Conservation (phyloP, 345 rosid species). For the Gossypium stocksii region DNA sequence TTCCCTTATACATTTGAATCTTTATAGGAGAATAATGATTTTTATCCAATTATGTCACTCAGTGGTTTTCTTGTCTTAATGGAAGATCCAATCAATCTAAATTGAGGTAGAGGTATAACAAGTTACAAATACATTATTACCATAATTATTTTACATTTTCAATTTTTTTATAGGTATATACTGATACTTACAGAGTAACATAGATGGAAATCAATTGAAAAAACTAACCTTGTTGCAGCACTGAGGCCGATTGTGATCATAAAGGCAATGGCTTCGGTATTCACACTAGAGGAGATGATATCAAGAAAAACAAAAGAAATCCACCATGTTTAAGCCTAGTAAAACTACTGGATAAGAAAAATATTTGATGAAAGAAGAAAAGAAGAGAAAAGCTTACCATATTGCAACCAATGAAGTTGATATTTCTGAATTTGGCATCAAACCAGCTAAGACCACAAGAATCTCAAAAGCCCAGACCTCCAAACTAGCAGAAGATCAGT, state of each 20-base stretch:
- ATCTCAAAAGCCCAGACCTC: slow-evolving; percentile 81
- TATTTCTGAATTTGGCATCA: slow-evolving; percentile 54
- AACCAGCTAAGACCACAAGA: slow-evolving; percentile 69
- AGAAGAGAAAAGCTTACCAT: slow-evolving; percentile 36
- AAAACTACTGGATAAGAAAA: too few species aligned
- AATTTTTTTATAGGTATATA: background rate
- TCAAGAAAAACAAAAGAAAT: background rate
- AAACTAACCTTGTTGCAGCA: slow-evolving; percentile 73
- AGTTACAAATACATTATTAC: too few species aligned
- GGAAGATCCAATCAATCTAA: too few species aligned
- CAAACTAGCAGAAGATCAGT: slow-evolving; percentile 35
- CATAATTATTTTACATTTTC: too few species aligned
- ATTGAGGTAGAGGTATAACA: too few species aligned
- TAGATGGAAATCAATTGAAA: background rate
- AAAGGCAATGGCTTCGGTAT: slow-evolving; percentile 55
- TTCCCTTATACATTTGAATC: too few species aligned
- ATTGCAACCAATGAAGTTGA: slow-evolving; percentile 66
- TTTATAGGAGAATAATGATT: too few species aligned
- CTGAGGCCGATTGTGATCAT: slow-evolving; percentile 70
- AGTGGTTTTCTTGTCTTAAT: too few species aligned
- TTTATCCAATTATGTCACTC: too few species aligned
- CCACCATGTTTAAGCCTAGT: background rate
- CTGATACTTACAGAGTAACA: background rate
- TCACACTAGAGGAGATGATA: slow-evolving; percentile 33
- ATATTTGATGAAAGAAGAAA: background rate